Base-by-base conservation (phyloP, 768 basidiomycete species). In the Suillus tomentosus region DNA sequence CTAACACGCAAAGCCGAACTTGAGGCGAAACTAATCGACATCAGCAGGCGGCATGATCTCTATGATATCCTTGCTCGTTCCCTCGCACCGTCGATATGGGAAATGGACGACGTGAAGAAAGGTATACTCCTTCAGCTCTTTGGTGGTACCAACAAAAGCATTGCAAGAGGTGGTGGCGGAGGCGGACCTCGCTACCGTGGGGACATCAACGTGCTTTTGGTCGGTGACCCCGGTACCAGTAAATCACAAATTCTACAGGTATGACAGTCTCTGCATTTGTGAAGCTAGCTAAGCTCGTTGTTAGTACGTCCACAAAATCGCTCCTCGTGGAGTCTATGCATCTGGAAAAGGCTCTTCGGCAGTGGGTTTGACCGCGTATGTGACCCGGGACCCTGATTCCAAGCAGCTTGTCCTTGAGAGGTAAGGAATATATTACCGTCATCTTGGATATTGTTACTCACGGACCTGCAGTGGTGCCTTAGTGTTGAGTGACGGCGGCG, bases 71-170 rank as follows among this genome's bases (percentile, higher is more conserved):
- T 99, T 6, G 80, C 95, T 9, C 81, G 90, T 19, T 94, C 91
- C 2, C 84, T 99, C 62, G 96, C 96, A 1, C 97, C 97, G 17
- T 92, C 89, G 40, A 97, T 99, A 68, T 99, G 94, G 89, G 92
- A 94, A 75, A 91, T 99, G 92, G 96, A 99, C 31, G 97, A 99
- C 73, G 95, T 99, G 64, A 99, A 99, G 81, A 98, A 99, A 80
- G 97, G 97, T 0, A 97, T 99, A 61, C 74, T 99, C 64, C 79
- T 99, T 39, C 96, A 99, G 76, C 78, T 99, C 31, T 99, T 99
- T 76, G 97, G 97, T 3, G 97, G 97, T 0, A 98, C 97, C 42
- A 99, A 98, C 77, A 99, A 99, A 82, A 95, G 82, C 70, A 92
- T 99, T 67, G 85, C 92, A 2, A 83, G 88, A 62, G 97, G 97